These are phyloP conservation scores for Fusarium sp. DNA, from an alignment of 2,329 filamentous ascomycete species.

Conservation along the genomic window DNA sequence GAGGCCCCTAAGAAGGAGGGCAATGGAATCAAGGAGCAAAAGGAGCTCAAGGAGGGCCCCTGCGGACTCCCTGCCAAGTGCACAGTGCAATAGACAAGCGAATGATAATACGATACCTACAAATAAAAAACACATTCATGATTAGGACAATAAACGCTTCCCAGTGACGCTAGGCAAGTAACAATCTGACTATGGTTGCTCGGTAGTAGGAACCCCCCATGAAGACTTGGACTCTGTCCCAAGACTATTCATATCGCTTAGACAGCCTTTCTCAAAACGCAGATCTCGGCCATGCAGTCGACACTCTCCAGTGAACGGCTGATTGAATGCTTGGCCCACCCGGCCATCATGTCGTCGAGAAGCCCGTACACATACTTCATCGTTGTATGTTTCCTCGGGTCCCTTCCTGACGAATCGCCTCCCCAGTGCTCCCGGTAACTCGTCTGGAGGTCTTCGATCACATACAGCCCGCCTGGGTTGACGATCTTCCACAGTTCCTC, in stretches of 20 bases:
- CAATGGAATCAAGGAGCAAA: constrained; percentile 48
- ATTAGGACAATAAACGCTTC: constrained; percentile 3
- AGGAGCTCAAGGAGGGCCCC: constrained; percentile 72
- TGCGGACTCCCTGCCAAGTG: constrained; percentile 85
- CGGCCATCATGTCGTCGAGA: constrained; percentile 43
- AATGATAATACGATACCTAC: constrained; percentile 33
- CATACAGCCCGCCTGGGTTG: constrained; percentile 52
- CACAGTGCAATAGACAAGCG: constrained; percentile 66
- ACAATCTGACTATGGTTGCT: not conserved
- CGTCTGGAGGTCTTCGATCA: constrained; percentile 52
- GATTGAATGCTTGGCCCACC: constrained; percentile 34
- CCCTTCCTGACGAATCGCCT: constrained; percentile 38
- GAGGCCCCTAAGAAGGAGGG: constrained; percentile 35
- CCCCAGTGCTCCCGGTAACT: constrained; percentile 44
- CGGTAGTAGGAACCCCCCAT: not conserved
- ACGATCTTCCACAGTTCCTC: constrained; percentile 52
- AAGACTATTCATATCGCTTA: not conserved
- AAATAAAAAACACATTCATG: constrained; percentile 21
- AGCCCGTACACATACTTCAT: constrained; percentile 45
- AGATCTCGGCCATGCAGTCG: constrained; percentile 47
- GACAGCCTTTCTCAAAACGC: constrained; percentile 8
- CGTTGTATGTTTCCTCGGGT: constrained; percentile 42
- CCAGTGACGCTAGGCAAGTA: constrained; percentile 3
- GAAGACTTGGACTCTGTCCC: not conserved
- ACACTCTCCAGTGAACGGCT: constrained; percentile 44